These are phyloP conservation scores for Amanita pseudoporphyria DNA, from an alignment of 768 basidiomycete species.

Conservation along the genomic window DNA sequence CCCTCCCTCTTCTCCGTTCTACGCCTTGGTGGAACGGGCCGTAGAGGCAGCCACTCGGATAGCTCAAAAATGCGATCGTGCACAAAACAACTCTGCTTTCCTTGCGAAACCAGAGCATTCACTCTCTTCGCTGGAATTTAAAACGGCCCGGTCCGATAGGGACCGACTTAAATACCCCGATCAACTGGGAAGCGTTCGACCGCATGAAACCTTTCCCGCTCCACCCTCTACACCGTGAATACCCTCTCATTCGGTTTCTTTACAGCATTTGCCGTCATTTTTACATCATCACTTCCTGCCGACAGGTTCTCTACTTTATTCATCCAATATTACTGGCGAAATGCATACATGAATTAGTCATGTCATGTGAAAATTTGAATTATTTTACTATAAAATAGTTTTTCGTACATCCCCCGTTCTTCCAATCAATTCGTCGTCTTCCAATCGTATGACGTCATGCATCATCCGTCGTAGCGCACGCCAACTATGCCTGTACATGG, in stretches of 20 bases:
- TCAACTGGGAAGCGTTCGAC: neutral
- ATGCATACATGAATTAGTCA: too few relatives aligned
- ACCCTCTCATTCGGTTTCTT: neutral
- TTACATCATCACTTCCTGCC: too few relatives aligned
- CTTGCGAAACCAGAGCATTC: neutral
- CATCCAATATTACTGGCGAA: too few relatives aligned
- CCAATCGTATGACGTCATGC: neutral
- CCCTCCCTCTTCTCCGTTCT: conserved; percentile 41
- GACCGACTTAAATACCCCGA: neutral
- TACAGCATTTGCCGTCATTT: neutral
- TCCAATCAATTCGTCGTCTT: neutral
- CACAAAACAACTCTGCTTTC: conserved; percentile 41
- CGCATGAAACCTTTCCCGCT: neutral
- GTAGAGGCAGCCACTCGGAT: conserved; percentile 48
- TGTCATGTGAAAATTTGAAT: too few relatives aligned
- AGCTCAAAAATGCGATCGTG: conserved; percentile 49
- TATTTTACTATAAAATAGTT: too few relatives aligned
- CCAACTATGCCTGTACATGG: too few relatives aligned
- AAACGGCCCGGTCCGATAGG: neutral
- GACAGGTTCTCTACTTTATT: neutral
- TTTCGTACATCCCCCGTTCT: too few relatives aligned
- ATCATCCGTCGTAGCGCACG: too few relatives aligned
- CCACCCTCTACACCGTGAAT: neutral
- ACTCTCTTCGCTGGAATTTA: neutral
- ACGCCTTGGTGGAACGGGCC: conserved; percentile 46